phyloP scores from a whole-genome alignment of 2,329 filamentous ascomycete species.

The Corniculantispora saksenae region DNA sequence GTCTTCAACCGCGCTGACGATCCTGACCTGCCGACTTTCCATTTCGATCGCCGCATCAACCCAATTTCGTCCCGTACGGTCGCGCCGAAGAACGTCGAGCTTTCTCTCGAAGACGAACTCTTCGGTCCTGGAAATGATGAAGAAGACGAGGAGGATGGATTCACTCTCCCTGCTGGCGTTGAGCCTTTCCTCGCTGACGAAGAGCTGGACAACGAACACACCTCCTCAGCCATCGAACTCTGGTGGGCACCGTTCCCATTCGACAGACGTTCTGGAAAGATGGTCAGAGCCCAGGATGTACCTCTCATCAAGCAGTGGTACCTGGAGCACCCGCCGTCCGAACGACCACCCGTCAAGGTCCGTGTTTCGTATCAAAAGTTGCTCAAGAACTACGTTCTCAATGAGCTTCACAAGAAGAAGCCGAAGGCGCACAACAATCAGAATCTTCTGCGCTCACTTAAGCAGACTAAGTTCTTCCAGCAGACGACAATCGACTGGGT shows the following conservation, averaged over 20 bases:
- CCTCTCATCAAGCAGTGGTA: constrained; percentile 98
- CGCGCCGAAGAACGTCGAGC: constrained; percentile 87
- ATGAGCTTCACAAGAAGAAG: constrained; percentile 93
- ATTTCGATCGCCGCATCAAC: constrained; percentile 97
- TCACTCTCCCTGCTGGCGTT: constrained; percentile 75
- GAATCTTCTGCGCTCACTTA: constrained; percentile 83
- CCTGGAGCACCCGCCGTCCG: constrained; percentile 87
- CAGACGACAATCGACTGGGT: constrained; percentile 99
- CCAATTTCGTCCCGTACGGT: constrained; percentile 95
- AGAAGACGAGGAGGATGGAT: constrained; percentile 76
- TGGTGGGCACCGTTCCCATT: constrained; percentile 99
- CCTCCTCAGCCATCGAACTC: constrained; percentile 83
- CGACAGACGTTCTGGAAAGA: constrained; percentile 86
- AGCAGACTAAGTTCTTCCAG: constrained; percentile 98
- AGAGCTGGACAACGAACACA: constrained; percentile 85
- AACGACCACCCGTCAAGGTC: constrained; percentile 88
- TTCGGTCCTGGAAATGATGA: constrained; percentile 80
- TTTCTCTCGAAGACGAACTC: constrained; percentile 90
- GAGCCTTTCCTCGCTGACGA: constrained; percentile 91
- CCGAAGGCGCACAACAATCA: constrained; percentile 96
- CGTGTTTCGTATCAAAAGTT: constrained; percentile 98
- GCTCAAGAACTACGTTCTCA: constrained; percentile 92
- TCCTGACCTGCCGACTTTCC: constrained; percentile 87
- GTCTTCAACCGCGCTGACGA: constrained; percentile 90
- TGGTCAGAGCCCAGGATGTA: constrained; percentile 96